Evolutionary conservation across 2,329 filamentous ascomycete genomes (phyloP), one percentile per base, ranked within the genome.

Genomic region (Penicillium sclerotiorum): DNA sequence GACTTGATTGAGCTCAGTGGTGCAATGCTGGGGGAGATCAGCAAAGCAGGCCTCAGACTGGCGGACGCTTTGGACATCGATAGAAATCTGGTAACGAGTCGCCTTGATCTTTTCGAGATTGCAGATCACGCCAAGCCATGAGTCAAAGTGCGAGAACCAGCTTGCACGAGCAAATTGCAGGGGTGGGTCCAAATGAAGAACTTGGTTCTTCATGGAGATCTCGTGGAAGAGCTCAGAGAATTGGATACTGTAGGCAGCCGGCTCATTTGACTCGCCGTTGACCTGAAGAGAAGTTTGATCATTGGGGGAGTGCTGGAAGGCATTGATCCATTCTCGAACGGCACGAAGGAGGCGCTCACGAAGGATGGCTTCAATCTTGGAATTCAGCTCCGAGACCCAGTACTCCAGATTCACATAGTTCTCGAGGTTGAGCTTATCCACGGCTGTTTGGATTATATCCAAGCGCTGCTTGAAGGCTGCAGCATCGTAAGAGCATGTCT

Each of bases 121-220:
- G 75, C 94, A 97, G 37, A 96, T 87, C 50, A 95, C 82, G 32
- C 90, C 92, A 28, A 99, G 82, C 94, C 94, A 99, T 27, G 90
- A 84, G 62, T 97, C 92, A 33, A 99, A 80, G 60, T 96, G 92
- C 15, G 87, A 80, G 66, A 95, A 89, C 94, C 95, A 99, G 66
- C 88, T 93, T 11, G 93, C 92, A 58, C 92, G 85, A 13, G 94
- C 92, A 68, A 87, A 94, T 67, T 96, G 91, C 44, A 97, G 78
- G 5, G 94, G 94, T 4, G 94, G 95, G 45, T 96, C 94, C 21
- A 99, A 82, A 65, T 95, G 96, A 59, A 99, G 96, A 58, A 96
- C 88, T 70, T 99, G 94, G 63, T 97, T 97, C 25, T 90, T 89
- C 90, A 99, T 99, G 5, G 90, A 94, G 47, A 99, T 87, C 68